Percentiles rank a stretch among this genome's conserved stretches.
These are phyloP conservation scores for Penicillium lividum DNA, from an alignment of 495 filamentous ascomycete species.

Conservation along the genomic window DNA sequence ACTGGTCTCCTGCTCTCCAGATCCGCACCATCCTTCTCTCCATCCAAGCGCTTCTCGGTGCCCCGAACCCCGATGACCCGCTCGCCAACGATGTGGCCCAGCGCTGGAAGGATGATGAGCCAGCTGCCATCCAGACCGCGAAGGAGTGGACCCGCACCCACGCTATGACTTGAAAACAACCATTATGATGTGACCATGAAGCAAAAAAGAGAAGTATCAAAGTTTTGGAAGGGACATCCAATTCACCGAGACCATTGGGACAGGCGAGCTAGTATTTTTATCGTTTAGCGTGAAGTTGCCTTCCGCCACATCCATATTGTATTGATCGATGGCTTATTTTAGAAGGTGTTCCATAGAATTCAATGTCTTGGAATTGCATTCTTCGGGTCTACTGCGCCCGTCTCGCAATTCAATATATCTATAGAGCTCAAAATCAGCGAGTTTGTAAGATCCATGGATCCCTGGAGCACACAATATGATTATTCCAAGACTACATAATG, in stretches of 20 bases:
- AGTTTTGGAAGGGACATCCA: conserved; percentile 5
- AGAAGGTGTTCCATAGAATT: conserved; percentile 26
- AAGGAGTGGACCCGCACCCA: conserved; percentile 84
- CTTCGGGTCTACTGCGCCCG: no score
- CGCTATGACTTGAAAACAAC: conserved; percentile 55
- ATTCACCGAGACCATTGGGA: conserved; percentile 3
- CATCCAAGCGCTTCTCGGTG: conserved; percentile 94
- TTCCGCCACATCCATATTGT: conserved; percentile 6
- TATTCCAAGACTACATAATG: no score
- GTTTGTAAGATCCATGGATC: neutral
- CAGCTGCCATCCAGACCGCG: conserved; percentile 84
- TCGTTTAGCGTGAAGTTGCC: conserved; percentile 13
- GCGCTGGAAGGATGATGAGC: conserved; percentile 94
- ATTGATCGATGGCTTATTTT: conserved; percentile 11
- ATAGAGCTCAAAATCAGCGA: neutral
- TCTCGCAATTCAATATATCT: neutral
- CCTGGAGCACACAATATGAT: neutral
- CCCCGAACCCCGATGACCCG: conserved; percentile 96
- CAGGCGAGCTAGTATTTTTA: conserved; percentile 13
- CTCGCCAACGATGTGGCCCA: conserved; percentile 97
- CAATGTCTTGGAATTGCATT: conserved; percentile 6
- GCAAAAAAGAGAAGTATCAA: conserved; percentile 9
- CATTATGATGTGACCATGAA: conserved; percentile 44
- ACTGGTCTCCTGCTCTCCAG: conserved; percentile 98
- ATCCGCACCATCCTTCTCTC: conserved; percentile 97